Conservation (phyloP, 1,284 basidiomycete species). For the Mycosarcoma mackinlayi region DNA sequence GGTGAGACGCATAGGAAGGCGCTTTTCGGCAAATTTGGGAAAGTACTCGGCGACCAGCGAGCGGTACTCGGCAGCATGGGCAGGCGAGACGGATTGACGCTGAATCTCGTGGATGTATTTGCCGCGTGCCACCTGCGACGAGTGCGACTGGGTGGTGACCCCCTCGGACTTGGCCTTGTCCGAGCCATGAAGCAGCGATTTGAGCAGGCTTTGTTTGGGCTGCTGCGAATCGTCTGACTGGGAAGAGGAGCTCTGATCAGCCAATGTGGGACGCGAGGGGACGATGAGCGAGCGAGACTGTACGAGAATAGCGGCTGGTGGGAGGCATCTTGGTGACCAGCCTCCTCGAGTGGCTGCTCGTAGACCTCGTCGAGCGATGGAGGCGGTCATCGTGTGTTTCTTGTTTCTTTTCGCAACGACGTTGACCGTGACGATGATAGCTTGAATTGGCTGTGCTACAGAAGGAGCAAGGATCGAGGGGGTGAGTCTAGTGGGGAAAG, state of each 20-base stretch:
- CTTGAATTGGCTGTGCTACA: background rate
- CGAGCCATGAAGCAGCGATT: conserved; percentile 61
- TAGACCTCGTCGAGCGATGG: conserved; percentile 27
- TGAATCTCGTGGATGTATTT: conserved; percentile 66
- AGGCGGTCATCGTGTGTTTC: conserved; percentile 17
- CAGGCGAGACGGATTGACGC: conserved; percentile 58
- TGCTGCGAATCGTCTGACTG: conserved; percentile 5
- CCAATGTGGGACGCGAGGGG: conserved; percentile 18
- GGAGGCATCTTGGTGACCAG: conserved; percentile 11
- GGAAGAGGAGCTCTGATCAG: conserved; percentile 9
- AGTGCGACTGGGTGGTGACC: conserved; percentile 45
- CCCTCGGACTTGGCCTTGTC: conserved; percentile 53
- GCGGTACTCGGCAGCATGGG: conserved; percentile 54
- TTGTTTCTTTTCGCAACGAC: too few relatives aligned
- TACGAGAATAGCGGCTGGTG: conserved; percentile 7
- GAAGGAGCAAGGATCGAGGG: too few relatives aligned
- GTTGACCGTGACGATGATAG: too few relatives aligned
- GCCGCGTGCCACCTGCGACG: conserved; percentile 53
- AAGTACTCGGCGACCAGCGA: conserved; percentile 50
- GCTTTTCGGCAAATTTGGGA: conserved; percentile 51
- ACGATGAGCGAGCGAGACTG: conserved; percentile 39
- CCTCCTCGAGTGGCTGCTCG: conserved; percentile 27
- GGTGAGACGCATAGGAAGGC: conserved; percentile 40
- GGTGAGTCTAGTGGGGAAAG: background rate
- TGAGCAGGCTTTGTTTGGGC: conserved; percentile 47